Evolutionary conservation across 495 filamentous ascomycete genomes (phyloP).

Genomic region (Penicillium egyptiacum): DNA sequence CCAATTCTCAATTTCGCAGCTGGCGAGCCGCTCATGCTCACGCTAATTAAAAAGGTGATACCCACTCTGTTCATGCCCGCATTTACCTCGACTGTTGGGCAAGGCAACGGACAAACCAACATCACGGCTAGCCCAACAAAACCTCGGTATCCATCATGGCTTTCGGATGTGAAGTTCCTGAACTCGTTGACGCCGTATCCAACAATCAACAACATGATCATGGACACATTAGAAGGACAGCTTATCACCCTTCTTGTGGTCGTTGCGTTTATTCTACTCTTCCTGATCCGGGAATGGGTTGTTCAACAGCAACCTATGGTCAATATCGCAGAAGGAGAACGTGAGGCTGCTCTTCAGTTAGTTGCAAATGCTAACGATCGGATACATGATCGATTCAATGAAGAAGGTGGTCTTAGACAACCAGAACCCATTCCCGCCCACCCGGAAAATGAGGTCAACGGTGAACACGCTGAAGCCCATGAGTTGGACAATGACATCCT

Average conservation of each 20-base stretch:
- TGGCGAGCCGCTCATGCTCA: slow-evolving; percentile 51
- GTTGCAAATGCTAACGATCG: slow-evolving; percentile 46
- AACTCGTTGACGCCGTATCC: slow-evolving; percentile 70
- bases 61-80: slow-evolving; percentile 42
- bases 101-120: slow-evolving; percentile 21
- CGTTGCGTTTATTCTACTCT: slow-evolving; percentile 88
- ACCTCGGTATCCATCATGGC: slow-evolving; percentile 45
- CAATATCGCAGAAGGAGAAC: slow-evolving; percentile 55
- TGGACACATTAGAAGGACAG: slow-evolving; percentile 86
- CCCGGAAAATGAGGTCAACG: slow-evolving; percentile 13
- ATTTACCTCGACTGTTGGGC: slow-evolving; percentile 30
- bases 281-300: slow-evolving; percentile 96
- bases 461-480: slow-evolving; percentile 18
- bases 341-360: slow-evolving; percentile 42
- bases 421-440: slow-evolving; percentile 9
- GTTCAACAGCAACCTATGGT: slow-evolving; percentile 91
- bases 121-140: slow-evolving; percentile 27
- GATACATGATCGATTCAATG: slow-evolving; percentile 20
- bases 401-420: slow-evolving; percentile 12
- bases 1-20: slow-evolving; percentile 45
- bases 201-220: slow-evolving; percentile 73
- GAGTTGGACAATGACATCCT: slow-evolving; percentile 20
- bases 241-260: slow-evolving; percentile 90
- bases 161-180: slow-evolving; percentile 73
- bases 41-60: slow-evolving; percentile 46